These are phyloP conservation scores for Sphaerulina vaccinii DNA, from an alignment of 2,329 filamentous ascomycete species.

Conservation along the genomic window DNA sequence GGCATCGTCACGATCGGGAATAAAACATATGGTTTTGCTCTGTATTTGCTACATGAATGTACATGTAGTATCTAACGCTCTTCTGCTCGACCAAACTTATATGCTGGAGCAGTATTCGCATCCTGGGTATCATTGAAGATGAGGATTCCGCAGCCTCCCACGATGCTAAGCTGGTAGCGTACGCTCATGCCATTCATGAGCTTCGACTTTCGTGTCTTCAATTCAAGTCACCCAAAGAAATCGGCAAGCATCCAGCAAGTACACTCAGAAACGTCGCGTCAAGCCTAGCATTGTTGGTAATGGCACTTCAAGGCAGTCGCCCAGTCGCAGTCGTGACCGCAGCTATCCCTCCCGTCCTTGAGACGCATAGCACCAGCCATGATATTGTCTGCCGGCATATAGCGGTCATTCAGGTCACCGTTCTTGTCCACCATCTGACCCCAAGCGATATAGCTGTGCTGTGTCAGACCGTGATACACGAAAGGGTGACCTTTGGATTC, in stretches of 20 bases:
- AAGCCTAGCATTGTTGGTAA: too few species aligned
- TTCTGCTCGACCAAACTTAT: conserved; percentile 10
- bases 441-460: conserved; percentile 16
- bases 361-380: conserved; percentile 14
- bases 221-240: too few species aligned
- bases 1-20: too few species aligned
- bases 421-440: conserved; percentile 14
- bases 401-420: conserved; percentile 11
- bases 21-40: too few species aligned
- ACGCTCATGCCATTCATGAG: neutral
- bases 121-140: conserved; percentile 1
- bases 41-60: neutral
- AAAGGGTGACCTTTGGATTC: conserved; percentile 23
- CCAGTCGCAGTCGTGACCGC: conserved; percentile 12
- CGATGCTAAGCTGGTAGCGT: neutral
- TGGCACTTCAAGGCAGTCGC: conserved; percentile 7
- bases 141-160: neutral
- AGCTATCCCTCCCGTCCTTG: conserved; percentile 5
- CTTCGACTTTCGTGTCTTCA: neutral
- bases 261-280: too few species aligned
- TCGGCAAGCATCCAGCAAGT: too few species aligned
- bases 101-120: conserved; percentile 6
- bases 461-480: conserved; percentile 13
- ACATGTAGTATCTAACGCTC: neutral
- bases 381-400: conserved; percentile 16